Percentiles rank a stretch among this genome's conserved stretches.
Conservation (phyloP, 352 stramenopile species). For the Phytophthora syringae region DNA sequence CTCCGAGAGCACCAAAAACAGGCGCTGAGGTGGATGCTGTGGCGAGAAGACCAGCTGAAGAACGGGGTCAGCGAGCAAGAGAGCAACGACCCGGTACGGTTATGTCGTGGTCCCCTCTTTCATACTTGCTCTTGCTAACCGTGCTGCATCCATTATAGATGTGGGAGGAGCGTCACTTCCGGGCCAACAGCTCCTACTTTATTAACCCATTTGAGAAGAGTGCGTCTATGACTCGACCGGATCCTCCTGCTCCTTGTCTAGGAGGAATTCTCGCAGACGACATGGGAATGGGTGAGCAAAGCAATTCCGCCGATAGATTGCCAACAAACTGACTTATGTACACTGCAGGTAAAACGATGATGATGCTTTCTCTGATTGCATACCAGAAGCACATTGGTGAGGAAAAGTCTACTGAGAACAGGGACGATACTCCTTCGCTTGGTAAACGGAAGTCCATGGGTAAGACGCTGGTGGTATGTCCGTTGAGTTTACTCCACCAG, state of each 20-base stretch:
- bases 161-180: constrained; percentile 73
- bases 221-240: constrained; percentile 63
- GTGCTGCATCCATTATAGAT: constrained; percentile 41
- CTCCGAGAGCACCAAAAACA: constrained; percentile 86
- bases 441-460: constrained; percentile 12
- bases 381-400: constrained; percentile 60
- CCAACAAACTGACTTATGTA: constrained; percentile 4
- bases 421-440: constrained; percentile 4
- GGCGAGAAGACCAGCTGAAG: constrained; percentile 62
- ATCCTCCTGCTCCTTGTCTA: constrained; percentile 61
- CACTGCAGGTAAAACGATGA: constrained; percentile 77
- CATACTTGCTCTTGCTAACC: constrained; percentile 11
- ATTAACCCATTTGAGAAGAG: constrained; percentile 87
- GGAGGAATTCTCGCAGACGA: constrained; percentile 92
- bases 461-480: constrained; percentile 87
- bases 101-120: too few relatives aligned
- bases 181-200: constrained; percentile 61
- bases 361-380: constrained; percentile 71
- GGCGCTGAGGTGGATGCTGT: constrained; percentile 88
- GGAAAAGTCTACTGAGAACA: background rate
- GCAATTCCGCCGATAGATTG: background rate
- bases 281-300: constrained; percentile 88
- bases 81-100: constrained; percentile 56
- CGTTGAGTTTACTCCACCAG: constrained; percentile 88
- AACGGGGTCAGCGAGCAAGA: constrained; percentile 33